A percentile compares a stretch with the other conserved stretches of the same genome.
Evolutionary conservation across 2,329 filamentous ascomycete genomes (phyloP).

Genomic region (Diaporthe sp.): DNA sequence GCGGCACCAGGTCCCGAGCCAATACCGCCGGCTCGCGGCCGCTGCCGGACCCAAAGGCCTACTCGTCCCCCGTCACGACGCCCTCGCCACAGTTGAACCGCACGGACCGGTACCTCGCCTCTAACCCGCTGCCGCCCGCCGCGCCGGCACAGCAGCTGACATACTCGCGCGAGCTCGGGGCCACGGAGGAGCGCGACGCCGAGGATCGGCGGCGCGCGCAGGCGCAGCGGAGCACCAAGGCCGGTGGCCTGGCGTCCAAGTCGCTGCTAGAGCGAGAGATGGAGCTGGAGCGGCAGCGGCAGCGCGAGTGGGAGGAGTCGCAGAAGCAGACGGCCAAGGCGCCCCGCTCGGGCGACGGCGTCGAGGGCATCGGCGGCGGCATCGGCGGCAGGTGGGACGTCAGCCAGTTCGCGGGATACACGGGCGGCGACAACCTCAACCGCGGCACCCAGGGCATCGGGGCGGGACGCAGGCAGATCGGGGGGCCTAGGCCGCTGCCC

Average conservation of each 20-base stretch:
- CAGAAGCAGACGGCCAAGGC: conserved; percentile 75
- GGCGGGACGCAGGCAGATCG: conserved; percentile 80
- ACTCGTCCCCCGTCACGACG: conserved; percentile 46
- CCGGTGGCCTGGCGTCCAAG: conserved; percentile 75
- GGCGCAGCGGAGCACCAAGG: conserved; percentile 72
- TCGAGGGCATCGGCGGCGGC: conserved; percentile 77
- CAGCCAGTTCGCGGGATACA: conserved; percentile 81
- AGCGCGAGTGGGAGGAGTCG: conserved; percentile 84
- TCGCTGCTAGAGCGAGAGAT: conserved; percentile 84
- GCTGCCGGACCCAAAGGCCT: conserved; percentile 64
- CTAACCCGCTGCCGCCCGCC: conserved; percentile 64
- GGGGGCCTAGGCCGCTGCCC: conserved; percentile 80
- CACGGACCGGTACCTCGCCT: conserved; percentile 70
- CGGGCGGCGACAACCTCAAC: conserved; percentile 82
- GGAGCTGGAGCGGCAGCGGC: conserved; percentile 82
- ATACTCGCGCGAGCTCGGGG: conserved; percentile 63
- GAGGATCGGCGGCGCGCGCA: conserved; percentile 73
- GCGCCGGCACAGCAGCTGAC: conserved; percentile 56
- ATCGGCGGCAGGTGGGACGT: conserved; percentile 81
- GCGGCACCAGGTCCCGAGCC: conserved; percentile 51
- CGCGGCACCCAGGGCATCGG: conserved; percentile 76
- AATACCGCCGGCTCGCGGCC: conserved; percentile 63
- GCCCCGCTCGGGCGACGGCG: conserved; percentile 60
- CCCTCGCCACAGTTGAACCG: conserved; percentile 55
- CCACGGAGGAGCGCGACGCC: conserved; percentile 72